These are phyloP conservation scores for Mortierella sp. DNA, from an alignment of 371 early-diverging fungal species.

Conservation along the genomic window DNA sequence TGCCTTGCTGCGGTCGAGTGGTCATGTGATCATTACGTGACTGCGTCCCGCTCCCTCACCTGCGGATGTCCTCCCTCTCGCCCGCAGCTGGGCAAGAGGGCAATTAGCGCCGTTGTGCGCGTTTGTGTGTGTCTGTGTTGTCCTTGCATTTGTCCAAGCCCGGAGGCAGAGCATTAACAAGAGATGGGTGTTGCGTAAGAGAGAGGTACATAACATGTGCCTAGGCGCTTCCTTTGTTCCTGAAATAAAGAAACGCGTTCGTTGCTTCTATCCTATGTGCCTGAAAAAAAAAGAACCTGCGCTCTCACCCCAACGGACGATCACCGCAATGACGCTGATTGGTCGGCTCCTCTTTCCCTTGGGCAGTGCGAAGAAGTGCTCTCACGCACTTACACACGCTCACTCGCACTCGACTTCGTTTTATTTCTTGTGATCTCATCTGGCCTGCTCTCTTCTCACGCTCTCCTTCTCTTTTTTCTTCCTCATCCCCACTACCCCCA, in stretches of 20 bases:
- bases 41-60: not conserved
- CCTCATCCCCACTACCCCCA: not conserved
- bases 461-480: not conserved
- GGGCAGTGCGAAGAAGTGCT: not conserved
- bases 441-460: not conserved
- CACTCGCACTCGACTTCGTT: not conserved
- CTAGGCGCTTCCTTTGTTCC: not conserved
- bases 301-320: not conserved
- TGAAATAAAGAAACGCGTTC: too few species aligned
- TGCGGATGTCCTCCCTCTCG: not conserved
- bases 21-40: conserved; percentile 1
- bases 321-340: not conserved
- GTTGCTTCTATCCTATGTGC: not conserved
- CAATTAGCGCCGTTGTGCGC: not conserved
- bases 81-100: not conserved
- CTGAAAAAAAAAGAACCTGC: not conserved
- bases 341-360: not conserved
- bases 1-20: not conserved
- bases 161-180: conserved; percentile 1
- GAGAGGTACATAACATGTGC: not conserved
- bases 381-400: not conserved
- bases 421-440: not conserved
- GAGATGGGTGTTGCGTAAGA: not conserved
- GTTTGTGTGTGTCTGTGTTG: not conserved
- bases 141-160: not conserved